Conservation (phyloP, 768 basidiomycete species). For the Boletales sp. region DNA sequence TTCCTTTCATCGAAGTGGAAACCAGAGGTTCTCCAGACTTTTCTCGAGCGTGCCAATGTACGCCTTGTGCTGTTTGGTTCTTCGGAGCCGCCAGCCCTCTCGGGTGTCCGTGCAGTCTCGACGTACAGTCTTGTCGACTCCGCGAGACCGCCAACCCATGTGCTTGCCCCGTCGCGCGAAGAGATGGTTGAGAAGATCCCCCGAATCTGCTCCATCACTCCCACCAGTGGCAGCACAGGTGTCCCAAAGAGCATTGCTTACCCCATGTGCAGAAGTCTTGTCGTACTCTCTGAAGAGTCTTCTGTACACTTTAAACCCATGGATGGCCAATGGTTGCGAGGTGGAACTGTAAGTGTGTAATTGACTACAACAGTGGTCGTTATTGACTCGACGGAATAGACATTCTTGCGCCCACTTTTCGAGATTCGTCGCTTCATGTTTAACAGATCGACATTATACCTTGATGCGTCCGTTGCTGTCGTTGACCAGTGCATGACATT, state of each 20-base stretch:
- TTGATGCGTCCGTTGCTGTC: conserved; percentile 25
- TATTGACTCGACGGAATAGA: conserved; percentile 10
- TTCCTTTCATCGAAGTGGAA: conserved; percentile 31
- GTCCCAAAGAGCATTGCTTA: conserved; percentile 31
- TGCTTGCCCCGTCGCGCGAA: conserved; percentile 8
- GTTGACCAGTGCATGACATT: conserved; percentile 24
- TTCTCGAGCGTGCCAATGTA: conserved; percentile 22
- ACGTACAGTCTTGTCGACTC: conserved; percentile 15
- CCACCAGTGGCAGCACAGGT: conserved; percentile 29
- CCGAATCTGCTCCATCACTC: conserved; percentile 23
- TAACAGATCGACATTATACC: conserved; percentile 28
- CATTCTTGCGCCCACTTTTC: conserved; percentile 29
- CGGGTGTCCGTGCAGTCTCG: conserved; percentile 14
- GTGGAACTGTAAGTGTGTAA: conserved; percentile 23
- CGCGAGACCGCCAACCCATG: conserved; percentile 4
- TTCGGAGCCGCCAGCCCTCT: conserved; percentile 6
- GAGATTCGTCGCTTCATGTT: conserved; percentile 33
- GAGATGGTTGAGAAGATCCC: conserved; percentile 22
- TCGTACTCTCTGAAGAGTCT: conserved; percentile 24
- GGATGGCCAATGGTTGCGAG: conserved; percentile 31
- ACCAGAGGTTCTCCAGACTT: conserved; percentile 21
- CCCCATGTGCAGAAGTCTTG: conserved; percentile 23
- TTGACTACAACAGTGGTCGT: background rate
- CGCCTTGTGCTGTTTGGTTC: conserved; percentile 21
- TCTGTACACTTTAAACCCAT: conserved; percentile 22